Conservation (phyloP, 441 rosid species). For the Bocquillonia castaneifolia region DNA sequence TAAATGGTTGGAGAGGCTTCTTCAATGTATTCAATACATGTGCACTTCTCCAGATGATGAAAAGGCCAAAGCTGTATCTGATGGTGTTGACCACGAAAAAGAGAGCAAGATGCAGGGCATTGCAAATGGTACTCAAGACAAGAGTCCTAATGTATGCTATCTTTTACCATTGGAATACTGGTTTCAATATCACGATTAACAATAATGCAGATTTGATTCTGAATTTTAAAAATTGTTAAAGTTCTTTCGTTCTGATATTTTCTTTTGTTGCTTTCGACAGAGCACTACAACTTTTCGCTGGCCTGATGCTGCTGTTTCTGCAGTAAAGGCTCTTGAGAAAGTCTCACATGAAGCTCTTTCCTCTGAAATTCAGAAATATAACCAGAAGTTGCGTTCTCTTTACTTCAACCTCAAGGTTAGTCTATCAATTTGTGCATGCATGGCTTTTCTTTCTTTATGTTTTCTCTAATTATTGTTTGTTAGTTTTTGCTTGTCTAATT, state of each 20-base stretch:
- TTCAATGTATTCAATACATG: conserved; percentile 59
- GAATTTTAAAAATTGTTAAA: conserved; percentile 1
- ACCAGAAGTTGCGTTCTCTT: conserved; percentile 78
- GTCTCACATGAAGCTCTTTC: conserved; percentile 68
- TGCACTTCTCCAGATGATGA: conserved; percentile 45
- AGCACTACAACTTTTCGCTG: conserved; percentile 48
- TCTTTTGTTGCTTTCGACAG: conserved; percentile 35
- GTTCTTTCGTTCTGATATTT: background rate
- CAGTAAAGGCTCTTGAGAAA: conserved; percentile 76
- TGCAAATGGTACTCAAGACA: conserved; percentile 42
- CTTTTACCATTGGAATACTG: background rate
- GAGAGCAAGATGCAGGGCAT: conserved; percentile 22
- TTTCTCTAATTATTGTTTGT: background rate
- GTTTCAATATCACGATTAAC: conserved; percentile 5
- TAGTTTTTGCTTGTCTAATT: background rate
- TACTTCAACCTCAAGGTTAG: conserved; percentile 81
- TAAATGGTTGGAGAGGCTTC: conserved; percentile 85
- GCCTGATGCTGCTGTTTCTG: conserved; percentile 88
- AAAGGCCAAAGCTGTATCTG: conserved; percentile 39
- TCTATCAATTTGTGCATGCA: conserved; percentile 2
- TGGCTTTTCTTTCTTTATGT: background rate
- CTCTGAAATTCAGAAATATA: conserved; percentile 78
- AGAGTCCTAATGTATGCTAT: conserved; percentile 37
- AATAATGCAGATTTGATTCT: background rate
- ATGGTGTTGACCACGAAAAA: conserved; percentile 28